Conservation (phyloP, 1,284 basidiomycete genomes). For the Trametes polyzona region DNA sequence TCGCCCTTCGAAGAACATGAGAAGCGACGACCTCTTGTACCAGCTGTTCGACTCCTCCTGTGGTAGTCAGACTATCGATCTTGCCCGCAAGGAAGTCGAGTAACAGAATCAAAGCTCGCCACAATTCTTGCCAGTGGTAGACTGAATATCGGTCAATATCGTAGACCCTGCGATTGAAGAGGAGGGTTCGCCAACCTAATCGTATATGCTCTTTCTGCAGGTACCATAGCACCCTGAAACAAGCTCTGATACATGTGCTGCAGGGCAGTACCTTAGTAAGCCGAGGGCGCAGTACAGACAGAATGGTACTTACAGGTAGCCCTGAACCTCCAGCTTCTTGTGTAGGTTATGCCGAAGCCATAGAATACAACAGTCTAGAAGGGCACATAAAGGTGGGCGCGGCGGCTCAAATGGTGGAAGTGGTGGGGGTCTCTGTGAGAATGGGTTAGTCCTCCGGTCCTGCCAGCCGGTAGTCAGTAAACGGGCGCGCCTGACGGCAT, state of each 20-base stretch:
- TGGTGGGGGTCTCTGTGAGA: conserved; percentile 51
- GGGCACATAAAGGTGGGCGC: conserved; percentile 52
- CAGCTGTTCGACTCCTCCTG: conserved; percentile 53
- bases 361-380: conserved; percentile 68
- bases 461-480: background rate
- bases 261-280: background rate
- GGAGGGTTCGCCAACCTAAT: conserved; percentile 50
- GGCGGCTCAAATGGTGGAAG: conserved; percentile 44
- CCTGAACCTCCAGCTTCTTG: conserved; percentile 56
- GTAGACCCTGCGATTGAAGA: background rate
- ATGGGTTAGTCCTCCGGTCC: background rate
- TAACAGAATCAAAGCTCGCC: conserved; percentile 56
- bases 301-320: conserved; percentile 50
- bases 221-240: conserved; percentile 57
- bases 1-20: background rate
- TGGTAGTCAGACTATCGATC: conserved; percentile 51
- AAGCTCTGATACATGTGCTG: conserved; percentile 53
- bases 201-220: conserved; percentile 54
- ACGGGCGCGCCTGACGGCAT: conserved; percentile 62
- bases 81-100: conserved; percentile 58
- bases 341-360: conserved; percentile 72
- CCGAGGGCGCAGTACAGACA: background rate
- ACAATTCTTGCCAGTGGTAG: conserved; percentile 67
- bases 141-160: conserved; percentile 40
- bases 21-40: conserved; percentile 51